A percentile compares a stretch with the other conserved stretches of the same genome.
phyloP scores from a whole-genome alignment of 2,329 filamentous ascomycete genomes.

The Pseudocercospora vitis region DNA sequence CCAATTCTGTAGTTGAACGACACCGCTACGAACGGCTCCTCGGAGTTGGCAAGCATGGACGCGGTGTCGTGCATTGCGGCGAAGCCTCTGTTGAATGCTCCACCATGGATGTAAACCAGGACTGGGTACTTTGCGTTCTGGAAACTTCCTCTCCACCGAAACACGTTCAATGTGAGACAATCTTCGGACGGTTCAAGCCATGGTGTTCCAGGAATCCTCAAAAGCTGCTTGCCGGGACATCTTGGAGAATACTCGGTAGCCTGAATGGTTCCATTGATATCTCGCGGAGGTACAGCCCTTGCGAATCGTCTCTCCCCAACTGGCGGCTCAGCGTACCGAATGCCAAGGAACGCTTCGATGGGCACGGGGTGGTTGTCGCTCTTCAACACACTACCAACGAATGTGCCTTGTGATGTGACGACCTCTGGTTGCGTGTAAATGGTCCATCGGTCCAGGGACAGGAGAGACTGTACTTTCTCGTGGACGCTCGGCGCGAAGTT shows the following conservation, averaged over 20 bases:
- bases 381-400: conserved; percentile 26
- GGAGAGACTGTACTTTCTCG: conserved; percentile 24
- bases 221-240: conserved; percentile 33
- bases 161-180: conserved; percentile 61
- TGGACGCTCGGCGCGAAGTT: conserved; percentile 24
- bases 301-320: conserved; percentile 56
- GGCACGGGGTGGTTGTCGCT: conserved; percentile 26
- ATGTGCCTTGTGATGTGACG: conserved; percentile 25
- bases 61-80: conserved; percentile 59
- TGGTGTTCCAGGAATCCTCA: conserved; percentile 26
- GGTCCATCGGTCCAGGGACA: conserved; percentile 21
- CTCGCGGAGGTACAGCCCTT: conserved; percentile 46
- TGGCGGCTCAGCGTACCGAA: conserved; percentile 48
- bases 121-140: conserved; percentile 53
- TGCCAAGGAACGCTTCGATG: conserved; percentile 41
- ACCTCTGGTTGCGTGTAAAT: conserved; percentile 22
- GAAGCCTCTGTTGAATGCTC: conserved; percentile 53
- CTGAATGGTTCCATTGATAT: conserved; percentile 36
- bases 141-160: conserved; percentile 45
- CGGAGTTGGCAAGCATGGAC: conserved; percentile 52
- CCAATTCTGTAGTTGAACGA: conserved; percentile 65
- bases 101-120: conserved; percentile 63
- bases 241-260: conserved; percentile 35
- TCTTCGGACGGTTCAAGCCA: conserved; percentile 47
- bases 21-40: conserved; percentile 54